Base-by-base conservation (phyloP, 352 stramenopile genomes). In the Achlya hypogyna region DNA sequence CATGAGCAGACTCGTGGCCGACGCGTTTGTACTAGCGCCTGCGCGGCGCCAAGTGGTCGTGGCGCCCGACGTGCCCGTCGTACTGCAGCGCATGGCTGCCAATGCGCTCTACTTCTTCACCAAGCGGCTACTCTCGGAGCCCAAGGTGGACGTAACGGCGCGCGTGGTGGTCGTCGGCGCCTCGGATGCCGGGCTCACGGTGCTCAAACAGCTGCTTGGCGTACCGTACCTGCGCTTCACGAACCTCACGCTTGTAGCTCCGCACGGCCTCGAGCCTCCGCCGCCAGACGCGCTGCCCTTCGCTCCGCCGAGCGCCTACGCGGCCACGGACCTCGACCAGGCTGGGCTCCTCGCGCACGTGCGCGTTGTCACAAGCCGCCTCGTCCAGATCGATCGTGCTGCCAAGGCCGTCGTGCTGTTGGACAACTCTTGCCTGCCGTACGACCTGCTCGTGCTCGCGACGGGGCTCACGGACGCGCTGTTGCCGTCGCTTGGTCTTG, bases 221-320 rank as follows among this genome's bases (percentile, higher is more conserved):
- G 78, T 89, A 16, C 86, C 86, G n/a, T 94, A 96, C 74, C 47
- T 94, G 63, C 76, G 88, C 9, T 93, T 96, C 63, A 79, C 84
- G 0, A 95, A 86, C 69, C 66, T 97, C 34, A 92, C 84, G 34
- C 75, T 97, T 32, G 75, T 97, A 10, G 89, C 85, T 18, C 86
- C 88, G 0, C 70, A 78, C 58, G 89, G 89, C 1, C 59, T 94
- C 32, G 74, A 73, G 6, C 49, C 88, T 5, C 28, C 22, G n/a
- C 4, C 69, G 10, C 51, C 65, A 23, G 38, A 73, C 22, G 47
- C 69, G n/a, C 56, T 64, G 1, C 75, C 78, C 16, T 89, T 93
- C 72, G 77, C 76, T 6, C 71, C 79, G 4, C 81, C 77, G 40
- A 87, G 77, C 53, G 51, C 75, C 1, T 77, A 84, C 53, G 73